phyloP scores from a whole-genome alignment of 2,329 filamentous ascomycete species.

The Colletotrichum shisoi region DNA sequence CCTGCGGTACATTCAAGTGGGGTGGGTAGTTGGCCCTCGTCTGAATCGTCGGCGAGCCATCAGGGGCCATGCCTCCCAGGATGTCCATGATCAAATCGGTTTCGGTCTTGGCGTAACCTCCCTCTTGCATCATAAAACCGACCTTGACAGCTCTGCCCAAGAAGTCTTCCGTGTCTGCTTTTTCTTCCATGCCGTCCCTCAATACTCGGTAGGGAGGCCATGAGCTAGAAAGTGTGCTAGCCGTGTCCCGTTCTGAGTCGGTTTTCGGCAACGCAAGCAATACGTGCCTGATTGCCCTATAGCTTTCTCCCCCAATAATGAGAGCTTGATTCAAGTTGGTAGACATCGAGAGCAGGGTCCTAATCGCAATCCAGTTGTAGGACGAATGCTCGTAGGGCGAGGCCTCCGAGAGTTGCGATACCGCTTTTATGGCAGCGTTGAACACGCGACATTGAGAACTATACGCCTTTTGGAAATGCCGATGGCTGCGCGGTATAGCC shows the following conservation, averaged over 20 bases:
- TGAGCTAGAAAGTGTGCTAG: conserved; percentile 57
- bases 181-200: conserved; percentile 68
- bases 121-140: conserved; percentile 62
- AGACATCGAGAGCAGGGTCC: conserved; percentile 61
- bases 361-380: conserved; percentile 67
- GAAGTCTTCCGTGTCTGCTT: conserved; percentile 59
- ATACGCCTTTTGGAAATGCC: conserved; percentile 38
- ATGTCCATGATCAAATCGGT: conserved; percentile 60
- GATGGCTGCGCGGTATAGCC: conserved; percentile 39
- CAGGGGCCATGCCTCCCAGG: conserved; percentile 60
- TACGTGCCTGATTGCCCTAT: conserved; percentile 63
- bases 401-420: conserved; percentile 46
- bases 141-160: conserved; percentile 63
- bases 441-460: conserved; percentile 46
- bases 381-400: conserved; percentile 51
- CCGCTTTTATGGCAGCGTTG: conserved; percentile 48
- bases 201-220: conserved; percentile 69
- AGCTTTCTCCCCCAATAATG: conserved; percentile 60
- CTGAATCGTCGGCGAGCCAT: conserved; percentile 66
- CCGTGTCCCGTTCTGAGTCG: conserved; percentile 57
- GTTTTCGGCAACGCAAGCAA: conserved; percentile 64
- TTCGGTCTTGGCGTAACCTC: conserved; percentile 60
- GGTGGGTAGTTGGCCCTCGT: conserved; percentile 43
- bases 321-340: conserved; percentile 58
- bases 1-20: conserved; percentile 23